phyloP scores from a whole-genome alignment of 1,284 basidiomycete genomes.

The Trichosporon sp. region DNA sequence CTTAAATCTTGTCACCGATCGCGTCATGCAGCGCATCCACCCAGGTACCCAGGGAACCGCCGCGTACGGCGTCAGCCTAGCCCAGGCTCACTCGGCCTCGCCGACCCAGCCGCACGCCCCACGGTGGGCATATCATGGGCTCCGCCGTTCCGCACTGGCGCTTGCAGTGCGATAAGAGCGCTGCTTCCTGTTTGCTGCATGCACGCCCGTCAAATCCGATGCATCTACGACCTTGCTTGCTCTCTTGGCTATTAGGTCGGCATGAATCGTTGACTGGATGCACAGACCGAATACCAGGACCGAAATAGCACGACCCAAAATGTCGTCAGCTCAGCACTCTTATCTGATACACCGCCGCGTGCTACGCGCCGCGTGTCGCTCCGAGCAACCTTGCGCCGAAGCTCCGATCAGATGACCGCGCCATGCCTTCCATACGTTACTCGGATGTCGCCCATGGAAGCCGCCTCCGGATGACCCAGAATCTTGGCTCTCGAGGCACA shows the following conservation, averaged over 20 bases:
- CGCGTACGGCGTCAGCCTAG: not conserved
- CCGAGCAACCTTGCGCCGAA: not conserved
- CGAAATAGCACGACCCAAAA: not conserved
- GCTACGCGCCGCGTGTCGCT: not conserved
- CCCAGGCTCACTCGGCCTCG: not conserved
- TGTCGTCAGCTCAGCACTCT: not conserved
- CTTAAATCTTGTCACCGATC: constrained; percentile 5
- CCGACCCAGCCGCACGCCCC: not conserved
- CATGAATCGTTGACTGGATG: not conserved
- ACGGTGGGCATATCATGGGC: not conserved
- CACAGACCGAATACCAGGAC: not conserved
- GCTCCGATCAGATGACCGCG: not conserved
- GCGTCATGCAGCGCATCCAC: not conserved
- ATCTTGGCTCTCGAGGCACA: not conserved
- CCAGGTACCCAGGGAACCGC: not conserved
- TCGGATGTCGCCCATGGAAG: not conserved
- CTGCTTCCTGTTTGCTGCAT: not conserved
- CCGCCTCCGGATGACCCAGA: not conserved
- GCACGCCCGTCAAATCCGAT: not conserved
- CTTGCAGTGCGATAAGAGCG: not conserved
- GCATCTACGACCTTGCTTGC: not conserved
- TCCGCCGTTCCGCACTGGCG: not conserved
- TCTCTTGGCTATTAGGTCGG: not conserved
- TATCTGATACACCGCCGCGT: not conserved
- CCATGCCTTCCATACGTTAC: not conserved